Percentiles rank a stretch among this genome's conserved stretches.
These are phyloP conservation scores for Cetradonia linearis DNA, from an alignment of 495 filamentous ascomycete species.

Conservation along the genomic window DNA sequence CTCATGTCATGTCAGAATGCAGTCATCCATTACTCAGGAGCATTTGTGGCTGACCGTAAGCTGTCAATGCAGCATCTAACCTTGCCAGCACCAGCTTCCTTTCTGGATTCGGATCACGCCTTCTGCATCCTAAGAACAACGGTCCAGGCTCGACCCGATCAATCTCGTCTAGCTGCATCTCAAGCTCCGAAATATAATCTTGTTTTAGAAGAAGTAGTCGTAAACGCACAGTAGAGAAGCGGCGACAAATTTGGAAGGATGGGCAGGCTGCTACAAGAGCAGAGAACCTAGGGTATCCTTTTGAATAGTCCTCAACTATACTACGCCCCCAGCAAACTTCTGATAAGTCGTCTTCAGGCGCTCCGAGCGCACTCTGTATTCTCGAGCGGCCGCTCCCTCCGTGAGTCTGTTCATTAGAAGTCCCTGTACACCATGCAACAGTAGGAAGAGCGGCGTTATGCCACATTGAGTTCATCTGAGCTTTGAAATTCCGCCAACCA, in stretches of 20 bases:
- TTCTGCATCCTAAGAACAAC: constrained; percentile 28
- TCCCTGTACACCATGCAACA: neutral
- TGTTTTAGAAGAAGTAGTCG: constrained; percentile 27
- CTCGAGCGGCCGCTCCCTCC: neutral
- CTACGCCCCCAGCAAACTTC: neutral
- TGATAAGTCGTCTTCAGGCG: no score
- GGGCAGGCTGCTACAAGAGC: constrained; percentile 26
- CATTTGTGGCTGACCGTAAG: constrained; percentile 24
- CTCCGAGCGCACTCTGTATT: neutral
- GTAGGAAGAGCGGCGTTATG: neutral
- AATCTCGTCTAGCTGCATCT: constrained; percentile 27
- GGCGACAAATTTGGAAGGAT: constrained; percentile 27
- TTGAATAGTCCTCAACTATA: constrained; percentile 29
- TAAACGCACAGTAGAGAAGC: constrained; percentile 26
- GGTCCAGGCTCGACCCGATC: constrained; percentile 26
- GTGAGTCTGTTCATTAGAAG: neutral
- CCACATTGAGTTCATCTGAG: neutral
- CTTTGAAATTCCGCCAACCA: neutral
- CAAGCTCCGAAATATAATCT: constrained; percentile 28
- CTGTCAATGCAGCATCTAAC: constrained; percentile 21
- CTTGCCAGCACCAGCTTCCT: constrained; percentile 21
- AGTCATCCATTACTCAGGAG: neutral
- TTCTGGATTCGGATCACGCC: constrained; percentile 26
- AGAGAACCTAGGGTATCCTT: constrained; percentile 30
- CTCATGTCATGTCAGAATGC: neutral